Evolutionary conservation across 1,139 yeast species (phyloP), one percentile per base, ranked within the genome.

Genomic region (Magnusiomyces magnusii): DNA sequence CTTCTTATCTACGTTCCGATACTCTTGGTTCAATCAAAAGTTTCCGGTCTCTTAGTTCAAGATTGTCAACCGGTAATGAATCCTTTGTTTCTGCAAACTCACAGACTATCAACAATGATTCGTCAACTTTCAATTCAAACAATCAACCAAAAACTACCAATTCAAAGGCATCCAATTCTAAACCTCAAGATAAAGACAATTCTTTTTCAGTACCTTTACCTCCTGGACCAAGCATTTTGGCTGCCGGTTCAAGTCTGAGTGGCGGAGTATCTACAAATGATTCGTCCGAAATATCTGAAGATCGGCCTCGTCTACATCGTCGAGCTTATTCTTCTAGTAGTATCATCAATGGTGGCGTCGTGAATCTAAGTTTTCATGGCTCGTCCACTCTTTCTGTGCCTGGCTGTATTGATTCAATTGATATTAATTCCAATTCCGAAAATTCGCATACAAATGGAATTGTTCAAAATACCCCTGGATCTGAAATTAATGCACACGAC

Each of bases 21-120:
- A 76, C 79, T 7, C 77, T 74, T 61, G 75, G 75, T 39, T 74
- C 78, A 36, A 66, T 76, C 15, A 66, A 71, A 58, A 72, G 76
- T 5, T 61, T 64, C 31, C 66, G 72, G 55, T 72, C 76, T 23
- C 65, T 69, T 53, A 66, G 74, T 36, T 71, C 76, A 23, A 63
- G 69, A 50, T 60, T 60, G 47, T 64, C 68, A 10, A 66, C 64
- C 41, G 66, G 59, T 49, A 31, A 31, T 31, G 68, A 69, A 24
- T 65, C 70, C 21, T 67, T 64, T 61, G 66, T 66, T 60, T 65
- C 69, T 28, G 71, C 67, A 47, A 36, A 57, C 44, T 23, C 59
- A 31, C 23, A 44, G 25, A 27, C 44, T 44, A 41, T 47, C 42
- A 3, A 56, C 44, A 39, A 39, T 39, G 44, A 31, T 44, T 24